Conservation (phyloP, 2,329 filamentous ascomycete species). For the Orbilia oligospora region DNA sequence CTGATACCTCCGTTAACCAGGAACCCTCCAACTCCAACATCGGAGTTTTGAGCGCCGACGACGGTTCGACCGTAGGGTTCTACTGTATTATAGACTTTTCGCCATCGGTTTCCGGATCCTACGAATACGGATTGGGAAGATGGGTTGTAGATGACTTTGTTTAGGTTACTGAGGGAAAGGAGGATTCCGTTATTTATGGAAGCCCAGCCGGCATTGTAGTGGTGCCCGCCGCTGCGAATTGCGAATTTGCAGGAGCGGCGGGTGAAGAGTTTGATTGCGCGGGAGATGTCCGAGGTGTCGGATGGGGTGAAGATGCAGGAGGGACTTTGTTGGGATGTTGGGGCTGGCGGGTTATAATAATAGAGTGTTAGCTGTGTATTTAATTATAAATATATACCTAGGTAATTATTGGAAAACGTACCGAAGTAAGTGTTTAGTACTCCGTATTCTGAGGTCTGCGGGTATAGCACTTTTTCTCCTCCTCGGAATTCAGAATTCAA, state of each 20-base stretch:
- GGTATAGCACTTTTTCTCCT: slow-evolving; percentile 15
- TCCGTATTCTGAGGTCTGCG: slow-evolving; percentile 23
- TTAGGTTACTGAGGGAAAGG: slow-evolving; percentile 70
- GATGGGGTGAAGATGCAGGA: slow-evolving; percentile 36
- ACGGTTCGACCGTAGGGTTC: slow-evolving; percentile 68
- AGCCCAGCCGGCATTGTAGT: slow-evolving; percentile 69
- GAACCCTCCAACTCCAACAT: slow-evolving; percentile 69
- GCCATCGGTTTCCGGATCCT: slow-evolving; percentile 70
- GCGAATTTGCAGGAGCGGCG: slow-evolving; percentile 68
- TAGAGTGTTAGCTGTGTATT: neutral
- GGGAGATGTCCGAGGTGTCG: slow-evolving; percentile 16
- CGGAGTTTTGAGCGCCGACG: slow-evolving; percentile 68
- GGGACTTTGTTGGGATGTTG: slow-evolving; percentile 15
- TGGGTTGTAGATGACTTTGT: slow-evolving; percentile 65
- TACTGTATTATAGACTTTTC: slow-evolving; percentile 67
- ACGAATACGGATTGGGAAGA: slow-evolving; percentile 67
- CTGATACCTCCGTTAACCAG: slow-evolving; percentile 70
- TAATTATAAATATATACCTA: too few species aligned
- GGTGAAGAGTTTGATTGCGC: slow-evolving; percentile 43
- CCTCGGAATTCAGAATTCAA: slow-evolving; percentile 22
- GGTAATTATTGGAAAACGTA: neutral
- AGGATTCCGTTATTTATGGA: slow-evolving; percentile 71
- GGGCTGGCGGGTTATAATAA: neutral
- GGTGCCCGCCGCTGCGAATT: slow-evolving; percentile 74
- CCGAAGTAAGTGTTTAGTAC: slow-evolving; percentile 32